A percentile compares a stretch with the other conserved stretches of the same genome.
phyloP scores from a whole-genome alignment of 805 yeast genomes.

The Candida palmyrensis region DNA sequence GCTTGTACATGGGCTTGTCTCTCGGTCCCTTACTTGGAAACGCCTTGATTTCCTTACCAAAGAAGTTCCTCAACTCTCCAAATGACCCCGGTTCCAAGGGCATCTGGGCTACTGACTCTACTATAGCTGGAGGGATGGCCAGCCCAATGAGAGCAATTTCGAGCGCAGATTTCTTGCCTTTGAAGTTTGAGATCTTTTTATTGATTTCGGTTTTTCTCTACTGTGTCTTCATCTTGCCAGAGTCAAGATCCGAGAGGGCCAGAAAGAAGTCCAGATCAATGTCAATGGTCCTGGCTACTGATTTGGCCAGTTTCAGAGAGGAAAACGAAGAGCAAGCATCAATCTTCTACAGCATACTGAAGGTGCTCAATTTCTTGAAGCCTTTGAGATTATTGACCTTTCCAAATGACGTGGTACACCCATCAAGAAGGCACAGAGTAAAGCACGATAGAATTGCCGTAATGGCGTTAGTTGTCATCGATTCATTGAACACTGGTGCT shows the following conservation, averaged over 20 bases:
- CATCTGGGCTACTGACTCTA: not conserved
- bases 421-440: constrained; percentile 13
- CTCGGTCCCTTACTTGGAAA: constrained; percentile 63
- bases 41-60: constrained; percentile 9
- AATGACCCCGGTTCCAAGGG: not conserved
- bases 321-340: not conserved
- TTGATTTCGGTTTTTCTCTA: constrained; percentile 25
- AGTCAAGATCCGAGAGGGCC: constrained; percentile 56
- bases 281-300: constrained; percentile 2
- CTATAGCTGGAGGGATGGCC: not conserved
- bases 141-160: constrained; percentile 10
- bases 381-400: constrained; percentile 55
- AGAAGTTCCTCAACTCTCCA: not conserved
- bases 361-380: constrained; percentile 20
- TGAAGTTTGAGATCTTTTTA: constrained; percentile 25
- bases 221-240: constrained; percentile 42
- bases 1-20: constrained; percentile 55
- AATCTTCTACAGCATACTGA: not conserved
- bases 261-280: constrained; percentile 39
- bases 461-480: constrained; percentile 44
- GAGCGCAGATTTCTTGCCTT: constrained; percentile 27
- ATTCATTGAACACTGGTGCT: constrained; percentile 31
- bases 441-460: constrained; percentile 28
- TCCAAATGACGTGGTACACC: constrained; percentile 31
- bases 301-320: constrained; percentile 1